Evolutionary conservation across 768 basidiomycete genomes (phyloP).

Genomic region (Suillus paluster): DNA sequence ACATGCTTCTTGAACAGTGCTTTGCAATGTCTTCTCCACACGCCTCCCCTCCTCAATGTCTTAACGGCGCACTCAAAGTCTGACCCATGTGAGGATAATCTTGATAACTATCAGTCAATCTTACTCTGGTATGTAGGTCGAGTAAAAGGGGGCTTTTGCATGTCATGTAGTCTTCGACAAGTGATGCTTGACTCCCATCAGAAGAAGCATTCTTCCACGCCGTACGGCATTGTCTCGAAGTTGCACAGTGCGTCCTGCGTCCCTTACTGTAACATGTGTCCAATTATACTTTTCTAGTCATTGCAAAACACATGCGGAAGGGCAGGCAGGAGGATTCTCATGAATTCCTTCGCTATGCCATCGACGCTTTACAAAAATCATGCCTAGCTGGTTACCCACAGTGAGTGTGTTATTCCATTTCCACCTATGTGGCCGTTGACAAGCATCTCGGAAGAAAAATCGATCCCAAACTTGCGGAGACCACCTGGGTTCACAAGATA

Average conservation of each 20-base stretch:
- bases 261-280: constrained; percentile 11
- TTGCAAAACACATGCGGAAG: constrained; percentile 88
- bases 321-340: constrained; percentile 98
- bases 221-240: constrained; percentile 65
- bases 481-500: constrained; percentile 92
- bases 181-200: constrained; percentile 61
- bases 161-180: constrained; percentile 70
- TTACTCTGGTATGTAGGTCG: constrained; percentile 38
- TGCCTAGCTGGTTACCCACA: constrained; percentile 73
- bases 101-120: constrained; percentile 8
- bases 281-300: constrained; percentile 51
- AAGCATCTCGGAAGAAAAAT: constrained; percentile 55
- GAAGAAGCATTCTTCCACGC: constrained; percentile 56
- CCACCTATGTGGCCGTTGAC: constrained; percentile 17
- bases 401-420: constrained; percentile 47
- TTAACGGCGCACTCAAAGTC: constrained; percentile 52
- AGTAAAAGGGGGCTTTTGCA: constrained; percentile 65
- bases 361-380: constrained; percentile 89
- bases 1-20: constrained; percentile 97
- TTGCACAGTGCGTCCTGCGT: constrained; percentile 60
- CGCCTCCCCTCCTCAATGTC: constrained; percentile 79
- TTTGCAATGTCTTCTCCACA: constrained; percentile 91
- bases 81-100: constrained; percentile 60
- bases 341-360: constrained; percentile 93
- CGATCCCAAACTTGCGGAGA: constrained; percentile 73